Conservation (phyloP, 768 basidiomycete genomes). For the Leccinum aurantiacum region DNA sequence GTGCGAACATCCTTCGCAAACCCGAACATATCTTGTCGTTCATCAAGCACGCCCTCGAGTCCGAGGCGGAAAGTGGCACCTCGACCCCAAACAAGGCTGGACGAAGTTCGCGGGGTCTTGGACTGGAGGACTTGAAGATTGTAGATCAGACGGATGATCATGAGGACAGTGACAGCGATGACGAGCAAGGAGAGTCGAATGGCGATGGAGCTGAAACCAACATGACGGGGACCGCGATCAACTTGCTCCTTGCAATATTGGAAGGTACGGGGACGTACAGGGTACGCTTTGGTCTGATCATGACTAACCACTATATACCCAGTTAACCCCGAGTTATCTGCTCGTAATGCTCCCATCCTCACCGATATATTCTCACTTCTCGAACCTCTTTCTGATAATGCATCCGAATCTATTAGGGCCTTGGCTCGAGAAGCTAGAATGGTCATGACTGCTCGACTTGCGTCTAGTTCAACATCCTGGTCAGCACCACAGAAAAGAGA, state of each 20-base stretch:
- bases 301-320: conserved; percentile 4
- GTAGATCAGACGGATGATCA: conserved; percentile 36
- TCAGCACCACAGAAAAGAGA: conserved; percentile 16
- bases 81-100: conserved; percentile 5
- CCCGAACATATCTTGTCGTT: conserved; percentile 80
- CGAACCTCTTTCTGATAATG: conserved; percentile 51
- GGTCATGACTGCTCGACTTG: conserved; percentile 79
- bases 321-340: conserved; percentile 61
- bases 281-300: not conserved
- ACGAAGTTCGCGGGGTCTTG: conserved; percentile 21
- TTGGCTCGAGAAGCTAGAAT: conserved; percentile 78
- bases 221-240: conserved; percentile 75
- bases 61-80: conserved; percentile 20
- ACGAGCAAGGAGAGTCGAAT: conserved; percentile 42
- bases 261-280: conserved; percentile 58
- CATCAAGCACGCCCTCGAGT: conserved; percentile 73
- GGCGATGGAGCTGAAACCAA: conserved; percentile 51
- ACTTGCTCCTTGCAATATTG: conserved; percentile 77
- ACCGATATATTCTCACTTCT: conserved; percentile 70
- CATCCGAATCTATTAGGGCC: conserved; percentile 49
- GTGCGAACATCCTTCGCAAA: conserved; percentile 56
- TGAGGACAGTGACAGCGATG: conserved; percentile 59
- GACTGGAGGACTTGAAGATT: conserved; percentile 39
- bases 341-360: conserved; percentile 59
- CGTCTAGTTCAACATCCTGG: conserved; percentile 49